Conservation (phyloP, 2,329 filamentous ascomycete species). For the Taxawa tesnikishii region DNA sequence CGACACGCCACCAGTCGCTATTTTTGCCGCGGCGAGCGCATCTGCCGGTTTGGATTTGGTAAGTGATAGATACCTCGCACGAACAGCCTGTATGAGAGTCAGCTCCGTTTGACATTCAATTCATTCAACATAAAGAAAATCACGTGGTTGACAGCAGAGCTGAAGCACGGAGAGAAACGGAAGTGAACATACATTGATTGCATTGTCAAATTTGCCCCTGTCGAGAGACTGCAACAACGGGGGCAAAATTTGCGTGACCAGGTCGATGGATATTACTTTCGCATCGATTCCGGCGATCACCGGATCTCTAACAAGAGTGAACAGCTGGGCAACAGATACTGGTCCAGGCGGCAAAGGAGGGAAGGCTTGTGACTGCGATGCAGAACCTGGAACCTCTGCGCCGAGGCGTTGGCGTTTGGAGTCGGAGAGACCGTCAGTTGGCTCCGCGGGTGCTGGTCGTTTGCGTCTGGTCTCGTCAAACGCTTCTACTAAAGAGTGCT, state of each 20-base stretch:
- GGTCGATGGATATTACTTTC: constrained; percentile 58
- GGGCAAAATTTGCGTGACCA: constrained; percentile 72
- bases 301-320: constrained; percentile 67
- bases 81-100: constrained; percentile 22
- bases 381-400: constrained; percentile 27
- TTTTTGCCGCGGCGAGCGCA: constrained; percentile 17
- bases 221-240: constrained; percentile 65
- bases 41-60: constrained; percentile 17
- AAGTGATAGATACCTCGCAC: constrained; percentile 27
- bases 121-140: too few relatives aligned
- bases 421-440: constrained; percentile 57
- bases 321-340: constrained; percentile 71
- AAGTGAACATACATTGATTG: constrained; percentile 58
- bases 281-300: constrained; percentile 73
- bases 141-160: too few relatives aligned
- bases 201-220: constrained; percentile 53
- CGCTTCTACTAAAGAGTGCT: constrained; percentile 64
- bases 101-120: too few relatives aligned
- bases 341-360: constrained; percentile 63
- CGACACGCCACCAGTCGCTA: constrained; percentile 31
- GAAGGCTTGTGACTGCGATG: constrained; percentile 30
- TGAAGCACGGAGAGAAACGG: too few relatives aligned
- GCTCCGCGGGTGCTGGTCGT: constrained; percentile 57
- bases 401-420: constrained; percentile 71
- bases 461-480: constrained; percentile 73